These are phyloP conservation scores for Adansonia rubrostipa DNA, from an alignment of 441 rosid genomes.

Conservation along the genomic window DNA sequence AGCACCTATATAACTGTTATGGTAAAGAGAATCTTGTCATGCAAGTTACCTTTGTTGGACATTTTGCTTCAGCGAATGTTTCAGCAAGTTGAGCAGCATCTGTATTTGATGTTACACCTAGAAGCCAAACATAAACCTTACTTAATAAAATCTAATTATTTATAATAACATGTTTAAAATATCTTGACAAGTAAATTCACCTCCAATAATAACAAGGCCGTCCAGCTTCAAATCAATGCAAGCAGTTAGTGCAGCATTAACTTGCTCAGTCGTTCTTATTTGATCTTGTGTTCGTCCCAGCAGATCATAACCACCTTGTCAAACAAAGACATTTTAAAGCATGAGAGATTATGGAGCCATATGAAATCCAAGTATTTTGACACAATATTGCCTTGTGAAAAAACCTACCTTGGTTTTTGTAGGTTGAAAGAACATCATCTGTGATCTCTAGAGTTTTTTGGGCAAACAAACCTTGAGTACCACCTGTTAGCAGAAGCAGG, in stretches of 20 bases:
- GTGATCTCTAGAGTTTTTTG: constrained; percentile 89
- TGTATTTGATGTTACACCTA: constrained; percentile 95
- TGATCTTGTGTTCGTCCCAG: constrained; percentile 97
- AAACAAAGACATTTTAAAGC: constrained; percentile 23
- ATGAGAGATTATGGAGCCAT: constrained; percentile 25
- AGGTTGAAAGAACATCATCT: constrained; percentile 74
- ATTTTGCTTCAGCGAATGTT: constrained; percentile 85
- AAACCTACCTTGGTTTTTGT: constrained; percentile 89
- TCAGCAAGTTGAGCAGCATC: constrained; percentile 99
- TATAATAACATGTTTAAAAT: not conserved
- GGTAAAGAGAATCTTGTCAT: constrained; percentile 1
- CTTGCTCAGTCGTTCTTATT: constrained; percentile 71
- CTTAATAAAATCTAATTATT: constrained; percentile 24
- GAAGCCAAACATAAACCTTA: constrained; percentile 33
- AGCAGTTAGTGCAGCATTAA: constrained; percentile 38
- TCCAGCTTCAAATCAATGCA: constrained; percentile 92
- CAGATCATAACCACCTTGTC: constrained; percentile 94
- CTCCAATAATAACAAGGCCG: constrained; percentile 97
- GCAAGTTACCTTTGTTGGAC: constrained; percentile 80
- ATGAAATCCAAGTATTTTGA: constrained; percentile 24
- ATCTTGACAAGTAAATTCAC: constrained; percentile 41
- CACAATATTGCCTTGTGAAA: constrained; percentile 24
- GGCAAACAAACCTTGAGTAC: constrained; percentile 98
- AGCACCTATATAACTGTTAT: not conserved
- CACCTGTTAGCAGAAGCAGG: constrained; percentile 57